Evolutionary conservation across 352 stramenopile genomes (phyloP).

Genomic region (Pythium aphanidermatum): DNA sequence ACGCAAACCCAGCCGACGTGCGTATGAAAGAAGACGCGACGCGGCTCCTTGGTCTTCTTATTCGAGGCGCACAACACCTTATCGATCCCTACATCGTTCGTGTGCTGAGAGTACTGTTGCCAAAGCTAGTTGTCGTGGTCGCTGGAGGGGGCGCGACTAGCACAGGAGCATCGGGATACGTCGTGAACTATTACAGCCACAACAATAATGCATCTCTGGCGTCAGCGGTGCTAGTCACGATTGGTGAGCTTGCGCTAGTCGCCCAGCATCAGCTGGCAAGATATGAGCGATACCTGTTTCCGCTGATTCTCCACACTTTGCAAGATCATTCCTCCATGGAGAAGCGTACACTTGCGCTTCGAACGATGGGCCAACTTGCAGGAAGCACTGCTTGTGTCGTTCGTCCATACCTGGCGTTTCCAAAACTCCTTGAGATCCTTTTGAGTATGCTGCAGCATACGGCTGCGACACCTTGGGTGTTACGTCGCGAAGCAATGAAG

Average conservation of each 20-base stretch:
- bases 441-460: slow-evolving; percentile 92
- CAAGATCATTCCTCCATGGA: slow-evolving; percentile 94
- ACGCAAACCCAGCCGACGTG: slow-evolving; percentile 70
- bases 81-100: slow-evolving; percentile 80
- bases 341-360: slow-evolving; percentile 95
- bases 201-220: slow-evolving; percentile 66
- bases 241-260: slow-evolving; percentile 91
- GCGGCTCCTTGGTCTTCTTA: slow-evolving; percentile 75
- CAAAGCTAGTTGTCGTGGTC: slow-evolving; percentile 78
- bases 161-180: no score
- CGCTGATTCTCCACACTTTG: slow-evolving; percentile 94
- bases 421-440: slow-evolving; percentile 93
- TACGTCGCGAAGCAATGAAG: slow-evolving; percentile 95
- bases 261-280: slow-evolving; percentile 87
- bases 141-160: no score
- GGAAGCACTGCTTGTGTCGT: slow-evolving; percentile 93
- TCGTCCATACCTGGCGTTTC: slow-evolving; percentile 94
- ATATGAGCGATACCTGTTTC: slow-evolving; percentile 94
- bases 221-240: slow-evolving; percentile 63
- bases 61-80: slow-evolving; percentile 80
- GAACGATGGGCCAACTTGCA: slow-evolving; percentile 93
- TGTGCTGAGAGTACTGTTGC: slow-evolving; percentile 65
- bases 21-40: slow-evolving; percentile 88
- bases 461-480: slow-evolving; percentile 83
- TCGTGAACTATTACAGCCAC: no score